Evolutionary conservation across 75 land plant genomes (phyloP).

Genomic region (Selaginella tamariscina): DNA sequence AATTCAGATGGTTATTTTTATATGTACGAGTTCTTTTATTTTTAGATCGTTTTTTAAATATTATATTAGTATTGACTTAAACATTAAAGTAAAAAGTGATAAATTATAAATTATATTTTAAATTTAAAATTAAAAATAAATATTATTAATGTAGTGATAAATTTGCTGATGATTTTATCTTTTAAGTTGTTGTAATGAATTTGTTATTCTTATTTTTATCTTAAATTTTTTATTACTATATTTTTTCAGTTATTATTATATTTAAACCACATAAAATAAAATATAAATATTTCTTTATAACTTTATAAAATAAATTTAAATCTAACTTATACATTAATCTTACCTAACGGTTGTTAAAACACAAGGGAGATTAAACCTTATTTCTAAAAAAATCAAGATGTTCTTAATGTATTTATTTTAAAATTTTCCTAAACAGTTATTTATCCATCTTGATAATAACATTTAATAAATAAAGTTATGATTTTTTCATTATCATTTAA

Average conservation of each 20-base stretch:
- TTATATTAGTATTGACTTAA: not conserved
- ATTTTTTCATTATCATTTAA: too few species aligned
- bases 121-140: not conserved
- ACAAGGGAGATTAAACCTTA: too few species aligned
- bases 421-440: too few species aligned
- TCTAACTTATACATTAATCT: too few species aligned
- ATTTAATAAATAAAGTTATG: too few species aligned
- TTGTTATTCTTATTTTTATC: not conserved
- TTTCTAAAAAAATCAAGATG: too few species aligned
- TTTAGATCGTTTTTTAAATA: not conserved
- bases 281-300: not conserved
- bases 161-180: not conserved
- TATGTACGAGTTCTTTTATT: not conserved
- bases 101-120: not conserved
- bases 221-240: not conserved
- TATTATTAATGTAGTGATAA: not conserved
- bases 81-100: not conserved
- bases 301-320: not conserved
- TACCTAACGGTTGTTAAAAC: too few species aligned
- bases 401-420: too few species aligned
- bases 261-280: not conserved
- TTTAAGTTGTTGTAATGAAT: not conserved
- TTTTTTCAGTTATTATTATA: not conserved
- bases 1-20: not conserved
- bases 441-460: too few species aligned